A percentile compares a stretch with the other conserved stretches of the same genome.
phyloP scores from a whole-genome alignment of 2,329 filamentous ascomycete genomes.

The Huntiella abstrusa region DNA sequence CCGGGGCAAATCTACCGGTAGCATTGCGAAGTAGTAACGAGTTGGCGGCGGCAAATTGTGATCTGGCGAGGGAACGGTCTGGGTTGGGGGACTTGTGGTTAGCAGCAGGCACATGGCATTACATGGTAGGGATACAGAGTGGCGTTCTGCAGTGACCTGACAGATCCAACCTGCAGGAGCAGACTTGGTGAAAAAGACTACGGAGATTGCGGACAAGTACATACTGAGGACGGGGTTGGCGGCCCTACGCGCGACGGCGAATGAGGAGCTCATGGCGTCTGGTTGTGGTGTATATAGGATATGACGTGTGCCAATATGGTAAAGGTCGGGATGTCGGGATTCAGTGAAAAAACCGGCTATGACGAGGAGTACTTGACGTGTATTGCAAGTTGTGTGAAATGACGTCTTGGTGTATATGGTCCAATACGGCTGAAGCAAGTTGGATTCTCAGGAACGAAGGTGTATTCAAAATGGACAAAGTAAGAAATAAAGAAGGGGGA shows the following conservation, averaged over 20 bases:
- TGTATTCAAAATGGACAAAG: neutral
- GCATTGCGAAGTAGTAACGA: slow-evolving; percentile 11
- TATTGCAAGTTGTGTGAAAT: too few species aligned
- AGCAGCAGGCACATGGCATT: neutral
- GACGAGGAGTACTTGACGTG: neutral
- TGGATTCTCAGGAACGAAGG: neutral
- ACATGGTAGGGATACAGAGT: neutral
- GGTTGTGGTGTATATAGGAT: neutral
- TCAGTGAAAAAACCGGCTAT: neutral
- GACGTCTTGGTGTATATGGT: too few species aligned
- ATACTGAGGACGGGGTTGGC: slow-evolving; percentile 9
- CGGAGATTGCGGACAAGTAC: neutral
- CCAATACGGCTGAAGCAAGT: too few species aligned
- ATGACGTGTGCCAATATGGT: neutral
- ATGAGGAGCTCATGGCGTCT: slow-evolving; percentile 9
- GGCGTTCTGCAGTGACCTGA: neutral
- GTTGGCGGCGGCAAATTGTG: slow-evolving; percentile 11
- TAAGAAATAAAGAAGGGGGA: neutral
- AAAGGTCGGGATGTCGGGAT: neutral
- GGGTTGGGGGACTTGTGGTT: slow-evolving; percentile 1
- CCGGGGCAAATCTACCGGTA: slow-evolving; percentile 22
- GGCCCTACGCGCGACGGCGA: slow-evolving; percentile 8
- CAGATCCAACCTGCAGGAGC: neutral
- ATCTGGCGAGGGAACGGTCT: slow-evolving; percentile 11
- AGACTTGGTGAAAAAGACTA: neutral